Conservation (phyloP, 2,329 filamentous ascomycete species). For the Exophiala xenobiotica region DNA sequence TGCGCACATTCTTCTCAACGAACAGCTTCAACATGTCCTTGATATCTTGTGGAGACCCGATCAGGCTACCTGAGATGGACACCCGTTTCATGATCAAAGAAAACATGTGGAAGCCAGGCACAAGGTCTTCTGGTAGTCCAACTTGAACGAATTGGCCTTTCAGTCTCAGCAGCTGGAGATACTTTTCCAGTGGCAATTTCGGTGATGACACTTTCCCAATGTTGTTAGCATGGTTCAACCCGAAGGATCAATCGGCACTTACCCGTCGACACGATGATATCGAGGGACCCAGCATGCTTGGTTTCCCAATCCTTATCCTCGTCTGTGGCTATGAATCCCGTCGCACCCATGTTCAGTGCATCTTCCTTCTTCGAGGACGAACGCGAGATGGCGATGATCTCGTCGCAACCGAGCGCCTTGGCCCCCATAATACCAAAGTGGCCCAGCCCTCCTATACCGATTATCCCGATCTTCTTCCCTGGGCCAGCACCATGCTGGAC, state of each 20-base stretch:
- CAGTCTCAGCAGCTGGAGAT: conserved; percentile 59
- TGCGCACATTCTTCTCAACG: conserved; percentile 44
- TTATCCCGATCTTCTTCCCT: conserved; percentile 69
- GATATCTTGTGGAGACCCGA: conserved; percentile 47
- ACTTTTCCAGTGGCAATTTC: conserved; percentile 63
- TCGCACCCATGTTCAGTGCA: conserved; percentile 55
- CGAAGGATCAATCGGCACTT: not conserved
- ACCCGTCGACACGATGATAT: conserved; percentile 50
- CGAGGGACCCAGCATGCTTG: conserved; percentile 50
- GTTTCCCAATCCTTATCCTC: conserved; percentile 57
- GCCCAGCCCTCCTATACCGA: conserved; percentile 71
- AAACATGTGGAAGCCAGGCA: conserved; percentile 58
- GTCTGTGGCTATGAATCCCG: conserved; percentile 57
- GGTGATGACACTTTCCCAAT: conserved; percentile 54
- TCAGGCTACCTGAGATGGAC: conserved; percentile 52
- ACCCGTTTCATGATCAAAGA: conserved; percentile 59
- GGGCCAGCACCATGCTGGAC: conserved; percentile 66
- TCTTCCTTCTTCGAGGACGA: conserved; percentile 52
- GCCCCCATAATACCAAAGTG: conserved; percentile 73
- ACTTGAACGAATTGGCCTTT: conserved; percentile 67
- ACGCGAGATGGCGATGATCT: conserved; percentile 58
- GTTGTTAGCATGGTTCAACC: not conserved
- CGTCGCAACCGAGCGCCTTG: conserved; percentile 67
- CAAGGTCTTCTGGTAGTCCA: conserved; percentile 62
- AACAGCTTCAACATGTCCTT: conserved; percentile 46